Conservation (phyloP, 805 yeast genomes). For the Wickerhamomyces bovis region DNA sequence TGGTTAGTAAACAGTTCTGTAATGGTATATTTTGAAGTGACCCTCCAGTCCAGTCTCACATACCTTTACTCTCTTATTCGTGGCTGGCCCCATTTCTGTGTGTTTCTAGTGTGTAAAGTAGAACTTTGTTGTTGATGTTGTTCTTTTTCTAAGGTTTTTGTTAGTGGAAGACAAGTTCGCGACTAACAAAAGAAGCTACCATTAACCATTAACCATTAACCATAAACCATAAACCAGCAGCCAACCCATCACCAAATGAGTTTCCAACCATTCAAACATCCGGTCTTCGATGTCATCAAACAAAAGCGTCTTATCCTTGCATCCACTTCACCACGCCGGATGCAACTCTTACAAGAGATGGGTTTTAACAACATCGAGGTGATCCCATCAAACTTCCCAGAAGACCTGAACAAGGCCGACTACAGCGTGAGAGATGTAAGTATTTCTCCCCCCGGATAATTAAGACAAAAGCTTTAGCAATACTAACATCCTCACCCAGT, state of each 20-base stretch:
- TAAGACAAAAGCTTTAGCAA: no score
- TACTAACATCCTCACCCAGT: conserved; percentile 27
- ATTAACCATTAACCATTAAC: no score
- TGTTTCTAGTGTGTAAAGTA: no score
- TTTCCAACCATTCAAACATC: conserved; percentile 25
- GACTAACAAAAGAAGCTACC: no score
- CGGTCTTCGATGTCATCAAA: conserved; percentile 23
- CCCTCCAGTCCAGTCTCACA: no score
- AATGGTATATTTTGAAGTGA: no score
- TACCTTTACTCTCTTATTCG: background rate
- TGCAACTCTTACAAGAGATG: conserved; percentile 59
- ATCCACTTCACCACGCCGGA: conserved; percentile 78
- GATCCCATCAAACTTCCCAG: conserved; percentile 66
- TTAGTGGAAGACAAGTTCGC: no score
- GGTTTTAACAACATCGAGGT: conserved; percentile 42
- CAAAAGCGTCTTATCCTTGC: conserved; percentile 51
- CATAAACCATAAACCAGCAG: no score
- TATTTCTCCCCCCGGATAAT: no score
- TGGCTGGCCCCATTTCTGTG: background rate
- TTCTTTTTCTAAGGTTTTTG: no score
- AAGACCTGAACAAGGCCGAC: conserved; percentile 55
- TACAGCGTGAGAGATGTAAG: conserved; percentile 39
- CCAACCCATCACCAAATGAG: no score
- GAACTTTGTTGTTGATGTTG: no score
- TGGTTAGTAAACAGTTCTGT: background rate